Base-by-base conservation (phyloP, 768 basidiomycete species). In the Termitomyces sp. region DNA sequence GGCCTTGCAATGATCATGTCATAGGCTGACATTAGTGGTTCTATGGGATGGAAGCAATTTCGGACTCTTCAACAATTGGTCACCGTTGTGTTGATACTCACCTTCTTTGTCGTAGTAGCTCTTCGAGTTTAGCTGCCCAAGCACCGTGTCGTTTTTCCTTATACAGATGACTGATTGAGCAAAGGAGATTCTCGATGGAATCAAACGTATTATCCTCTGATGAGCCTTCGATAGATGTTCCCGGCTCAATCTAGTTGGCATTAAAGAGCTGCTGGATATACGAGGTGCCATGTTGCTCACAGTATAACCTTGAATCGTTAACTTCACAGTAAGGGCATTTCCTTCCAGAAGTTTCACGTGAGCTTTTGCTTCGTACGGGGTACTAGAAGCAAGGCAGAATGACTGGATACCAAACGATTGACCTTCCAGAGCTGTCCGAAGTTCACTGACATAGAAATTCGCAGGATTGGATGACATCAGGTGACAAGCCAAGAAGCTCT, bases 331-430 rank as follows among this genome's bases (percentile, higher is more conserved):
- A 21, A 87, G 61, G 15, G 55, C 65, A 3, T 70, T 68, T 11
- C 81, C 85, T 62, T 89, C 87, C 11, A 87, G 69, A 3, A 84
- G 67, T 4, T 75, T 77, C 43, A 87, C 75, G 22, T 69, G 68
- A 5, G 84, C 84, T 11, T 69, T 70, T 14, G 85, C 82, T 60
- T 81, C 76, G 50, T 77, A 70, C 1, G 71, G 59, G 2, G 76
- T 73, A 0, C 72, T 65, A 45, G 69, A 62, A 21, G 64, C 61
- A 46, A 84, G 62, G 3, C 72, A 69, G 60, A 76, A 87, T 57
- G 71, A 68, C 40, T 70, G 62, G 56, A 88, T 75, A 17, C 80
- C 81, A 60, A 81, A 84, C 5, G 75, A 69, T 57, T 87, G 82
- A 61, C 88, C 86, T 32, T 67, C 67, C 35, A 89, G 74, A 24